A percentile compares a stretch with the other conserved stretches of the same genome.
Evolutionary conservation across 2,329 filamentous ascomycete species (phyloP).

Genomic region (Colletotrichum eremochloae): DNA sequence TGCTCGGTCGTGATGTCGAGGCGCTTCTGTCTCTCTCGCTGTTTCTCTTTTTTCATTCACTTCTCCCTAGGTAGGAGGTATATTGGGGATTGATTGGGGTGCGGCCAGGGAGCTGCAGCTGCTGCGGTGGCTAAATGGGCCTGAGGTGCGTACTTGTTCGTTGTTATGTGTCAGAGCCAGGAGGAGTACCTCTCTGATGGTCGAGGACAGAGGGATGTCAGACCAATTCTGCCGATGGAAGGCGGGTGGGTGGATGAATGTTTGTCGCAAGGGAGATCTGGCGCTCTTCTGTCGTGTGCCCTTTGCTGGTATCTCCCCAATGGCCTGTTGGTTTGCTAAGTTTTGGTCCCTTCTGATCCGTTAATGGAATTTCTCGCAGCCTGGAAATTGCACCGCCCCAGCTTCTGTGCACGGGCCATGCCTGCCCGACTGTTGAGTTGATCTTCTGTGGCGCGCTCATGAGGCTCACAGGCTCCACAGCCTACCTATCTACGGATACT

Average conservation of each 20-base stretch:
- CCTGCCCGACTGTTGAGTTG: neutral
- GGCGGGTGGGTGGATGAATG: slow-evolving; percentile 11
- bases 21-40: slow-evolving; percentile 31
- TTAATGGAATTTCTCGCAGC: slow-evolving; percentile 42
- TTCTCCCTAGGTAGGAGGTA: slow-evolving; percentile 24
- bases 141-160: slow-evolving; percentile 19
- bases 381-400: slow-evolving; percentile 39
- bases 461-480: slow-evolving; percentile 9
- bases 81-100: slow-evolving; percentile 34
- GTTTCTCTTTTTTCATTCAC: neutral
- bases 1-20: slow-evolving; percentile 38
- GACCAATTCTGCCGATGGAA: slow-evolving; percentile 34
- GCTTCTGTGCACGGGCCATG: slow-evolving; percentile 31
- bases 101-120: slow-evolving; percentile 32
- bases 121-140: slow-evolving; percentile 15
- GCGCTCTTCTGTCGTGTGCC: slow-evolving; percentile 35
- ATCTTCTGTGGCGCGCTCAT: slow-evolving; percentile 31
- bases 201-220: slow-evolving; percentile 11
- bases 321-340: slow-evolving; percentile 33
- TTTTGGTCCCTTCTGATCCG: slow-evolving; percentile 31
- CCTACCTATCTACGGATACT: too few species aligned
- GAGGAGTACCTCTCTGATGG: slow-evolving; percentile 9
- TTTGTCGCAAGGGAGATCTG: slow-evolving; percentile 22
- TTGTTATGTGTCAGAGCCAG: slow-evolving; percentile 21
- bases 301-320: slow-evolving; percentile 38